Evolutionary conservation across 768 basidiomycete species (phyloP).

Genomic region (Auriscalpium microsporum): DNA sequence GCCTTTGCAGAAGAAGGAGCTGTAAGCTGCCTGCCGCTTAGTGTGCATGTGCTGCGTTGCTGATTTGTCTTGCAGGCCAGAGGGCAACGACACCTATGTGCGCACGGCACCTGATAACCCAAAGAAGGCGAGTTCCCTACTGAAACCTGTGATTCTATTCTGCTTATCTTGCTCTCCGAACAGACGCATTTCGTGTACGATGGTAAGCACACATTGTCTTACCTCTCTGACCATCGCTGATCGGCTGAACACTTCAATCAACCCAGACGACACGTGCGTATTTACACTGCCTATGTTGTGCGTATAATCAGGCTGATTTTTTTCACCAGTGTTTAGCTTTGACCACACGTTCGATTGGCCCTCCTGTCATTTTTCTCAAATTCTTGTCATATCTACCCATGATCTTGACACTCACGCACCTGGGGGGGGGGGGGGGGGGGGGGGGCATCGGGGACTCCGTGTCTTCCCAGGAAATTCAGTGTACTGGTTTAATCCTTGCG

Average conservation of each 20-base stretch:
- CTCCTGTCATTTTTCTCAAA: no score
- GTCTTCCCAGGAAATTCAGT: no score
- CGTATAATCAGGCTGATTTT: neutral
- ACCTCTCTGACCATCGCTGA: neutral
- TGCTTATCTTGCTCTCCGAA: slow-evolving; percentile 2
- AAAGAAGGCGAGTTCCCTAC: slow-evolving; percentile 55
- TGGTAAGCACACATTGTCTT: slow-evolving; percentile 33
- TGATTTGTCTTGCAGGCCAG: slow-evolving; percentile 40
- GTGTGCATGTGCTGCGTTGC: neutral
- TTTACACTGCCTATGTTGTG: neutral
- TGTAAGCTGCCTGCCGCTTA: slow-evolving; percentile 14
- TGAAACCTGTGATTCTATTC: neutral
- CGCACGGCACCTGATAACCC: slow-evolving; percentile 72
- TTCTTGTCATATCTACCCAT: no score
- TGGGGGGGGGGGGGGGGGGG: no score
- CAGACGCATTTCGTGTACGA: slow-evolving; percentile 80
- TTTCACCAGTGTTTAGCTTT: neutral
- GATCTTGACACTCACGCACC: no score
- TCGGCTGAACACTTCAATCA: no score
- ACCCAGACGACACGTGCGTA: slow-evolving; percentile 16
- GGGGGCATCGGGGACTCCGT: no score
- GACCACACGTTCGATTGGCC: neutral
- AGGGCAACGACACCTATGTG: slow-evolving; percentile 81
- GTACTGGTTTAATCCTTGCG: no score
- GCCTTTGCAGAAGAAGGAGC: slow-evolving; percentile 43